These are phyloP conservation scores for Acacia melanoxylon DNA, from an alignment of 306 rosid genomes.

Conservation along the genomic window DNA sequence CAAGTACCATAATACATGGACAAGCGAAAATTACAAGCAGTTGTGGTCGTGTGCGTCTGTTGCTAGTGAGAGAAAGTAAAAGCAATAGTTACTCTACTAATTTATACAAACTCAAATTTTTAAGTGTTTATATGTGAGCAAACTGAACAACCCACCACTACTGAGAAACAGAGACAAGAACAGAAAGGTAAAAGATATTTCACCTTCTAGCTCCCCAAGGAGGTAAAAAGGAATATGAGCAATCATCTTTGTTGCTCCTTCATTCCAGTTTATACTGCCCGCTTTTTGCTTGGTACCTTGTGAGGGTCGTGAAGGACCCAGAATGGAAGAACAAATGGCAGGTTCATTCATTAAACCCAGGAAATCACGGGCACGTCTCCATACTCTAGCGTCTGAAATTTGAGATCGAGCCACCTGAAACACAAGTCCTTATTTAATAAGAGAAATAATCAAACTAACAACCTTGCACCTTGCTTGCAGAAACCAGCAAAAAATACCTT, in stretches of 20 bases:
- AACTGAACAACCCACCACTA: background rate
- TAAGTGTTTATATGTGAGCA: background rate
- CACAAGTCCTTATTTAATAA: conserved; percentile 21
- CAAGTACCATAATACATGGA: conserved; percentile 10
- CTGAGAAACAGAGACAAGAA: background rate
- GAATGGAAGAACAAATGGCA: conserved; percentile 77
- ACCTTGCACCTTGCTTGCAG: conserved; percentile 3
- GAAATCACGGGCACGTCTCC: conserved; percentile 90
- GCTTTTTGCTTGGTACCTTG: conserved; percentile 54
- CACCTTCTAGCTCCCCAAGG: conserved; percentile 83
- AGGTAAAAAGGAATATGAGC: conserved; percentile 93
- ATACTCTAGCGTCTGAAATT: conserved; percentile 80
- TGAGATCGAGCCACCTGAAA: conserved; percentile 86
- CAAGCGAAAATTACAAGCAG: conserved; percentile 23
- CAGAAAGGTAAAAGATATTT: conserved; percentile 6
- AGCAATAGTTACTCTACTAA: conserved; percentile 6
- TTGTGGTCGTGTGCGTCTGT: background rate
- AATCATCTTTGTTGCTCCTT: conserved; percentile 78
- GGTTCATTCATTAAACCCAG: conserved; percentile 90
- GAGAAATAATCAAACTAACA: conserved; percentile 11
- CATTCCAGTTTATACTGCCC: conserved; percentile 86
- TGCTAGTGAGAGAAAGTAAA: background rate
- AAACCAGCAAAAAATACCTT: conserved; percentile 54
- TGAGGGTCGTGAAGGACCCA: conserved; percentile 81
- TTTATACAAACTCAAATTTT: background rate